These are phyloP conservation scores for Naganishia sp. DNA, from an alignment of 1,284 basidiomycete genomes.

Conservation along the genomic window DNA sequence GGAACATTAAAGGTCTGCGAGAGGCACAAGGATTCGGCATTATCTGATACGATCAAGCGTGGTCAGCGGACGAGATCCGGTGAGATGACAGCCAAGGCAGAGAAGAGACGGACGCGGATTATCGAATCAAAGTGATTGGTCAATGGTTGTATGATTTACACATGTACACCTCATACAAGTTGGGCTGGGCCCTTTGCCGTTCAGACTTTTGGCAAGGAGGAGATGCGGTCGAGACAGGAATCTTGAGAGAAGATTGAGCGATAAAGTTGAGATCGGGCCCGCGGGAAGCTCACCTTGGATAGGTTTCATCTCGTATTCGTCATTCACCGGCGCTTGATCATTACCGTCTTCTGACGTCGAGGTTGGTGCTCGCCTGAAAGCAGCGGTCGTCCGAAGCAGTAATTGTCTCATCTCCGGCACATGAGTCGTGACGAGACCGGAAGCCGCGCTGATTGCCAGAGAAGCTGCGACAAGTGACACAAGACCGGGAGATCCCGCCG, in stretches of 20 bases:
- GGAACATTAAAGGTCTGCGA: constrained; percentile 31
- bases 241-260: neutral
- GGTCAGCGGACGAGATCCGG: constrained; percentile 53
- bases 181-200: neutral
- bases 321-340: neutral
- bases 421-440: constrained; percentile 31
- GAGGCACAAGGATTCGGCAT: constrained; percentile 32
- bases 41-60: constrained; percentile 30
- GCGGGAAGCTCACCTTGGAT: constrained; percentile 1
- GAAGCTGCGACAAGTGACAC: constrained; percentile 37
- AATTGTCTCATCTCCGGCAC: neutral
- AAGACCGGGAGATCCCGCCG: constrained; percentile 38
- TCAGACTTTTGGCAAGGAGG: constrained; percentile 16
- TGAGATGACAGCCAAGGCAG: constrained; percentile 50
- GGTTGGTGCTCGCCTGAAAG: neutral
- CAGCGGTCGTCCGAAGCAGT: neutral
- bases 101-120: constrained; percentile 52
- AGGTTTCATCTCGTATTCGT: constrained; percentile 18
- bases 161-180: no score
- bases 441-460: constrained; percentile 35
- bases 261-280: neutral
- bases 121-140: constrained; percentile 37
- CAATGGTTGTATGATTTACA: no score
- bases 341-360: neutral
- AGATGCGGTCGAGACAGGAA: constrained; percentile 17